Percentiles rank a stretch among this genome's conserved stretches.
phyloP scores from a whole-genome alignment of 495 filamentous ascomycete genomes.

The Aspergillus cristatus region DNA sequence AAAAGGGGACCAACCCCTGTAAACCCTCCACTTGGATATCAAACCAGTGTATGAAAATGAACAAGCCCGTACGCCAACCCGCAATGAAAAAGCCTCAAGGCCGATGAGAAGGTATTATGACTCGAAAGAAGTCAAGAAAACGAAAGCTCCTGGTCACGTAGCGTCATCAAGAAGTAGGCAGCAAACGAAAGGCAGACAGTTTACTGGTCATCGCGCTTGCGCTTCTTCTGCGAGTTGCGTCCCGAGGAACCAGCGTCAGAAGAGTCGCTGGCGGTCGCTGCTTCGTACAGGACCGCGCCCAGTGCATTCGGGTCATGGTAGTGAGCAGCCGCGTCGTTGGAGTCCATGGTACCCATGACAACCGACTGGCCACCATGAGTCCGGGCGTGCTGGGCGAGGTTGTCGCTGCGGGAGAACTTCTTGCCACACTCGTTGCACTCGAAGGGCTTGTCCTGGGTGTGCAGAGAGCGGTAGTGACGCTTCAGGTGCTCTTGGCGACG shows the following conservation, averaged over 20 bases:
- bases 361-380: conserved; percentile 89
- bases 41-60: conserved; percentile 18
- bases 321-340: conserved; percentile 41
- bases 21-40: neutral
- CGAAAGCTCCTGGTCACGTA: conserved; percentile 39
- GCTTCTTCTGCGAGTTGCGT: conserved; percentile 57
- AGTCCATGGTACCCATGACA: conserved; percentile 76
- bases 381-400: conserved; percentile 89
- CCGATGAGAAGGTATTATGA: conserved; percentile 6
- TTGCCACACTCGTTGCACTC: conserved; percentile 96
- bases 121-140: conserved; percentile 13
- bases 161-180: conserved; percentile 18
- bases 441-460: conserved; percentile 98
- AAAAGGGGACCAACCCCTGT: neutral
- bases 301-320: conserved; percentile 48
- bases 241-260: conserved; percentile 37
- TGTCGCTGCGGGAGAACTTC: conserved; percentile 97
- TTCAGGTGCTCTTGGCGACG: conserved; percentile 98
- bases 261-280: conserved; percentile 51
- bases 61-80: conserved; percentile 35
- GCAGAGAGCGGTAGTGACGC: conserved; percentile 95
- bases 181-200: conserved; percentile 11
- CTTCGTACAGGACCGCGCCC: conserved; percentile 68
- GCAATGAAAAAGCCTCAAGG: conserved; percentile 19
- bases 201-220: conserved; percentile 54